Conservation (phyloP, 2,329 filamentous ascomycete genomes). For the Fonsecaea nubica region DNA sequence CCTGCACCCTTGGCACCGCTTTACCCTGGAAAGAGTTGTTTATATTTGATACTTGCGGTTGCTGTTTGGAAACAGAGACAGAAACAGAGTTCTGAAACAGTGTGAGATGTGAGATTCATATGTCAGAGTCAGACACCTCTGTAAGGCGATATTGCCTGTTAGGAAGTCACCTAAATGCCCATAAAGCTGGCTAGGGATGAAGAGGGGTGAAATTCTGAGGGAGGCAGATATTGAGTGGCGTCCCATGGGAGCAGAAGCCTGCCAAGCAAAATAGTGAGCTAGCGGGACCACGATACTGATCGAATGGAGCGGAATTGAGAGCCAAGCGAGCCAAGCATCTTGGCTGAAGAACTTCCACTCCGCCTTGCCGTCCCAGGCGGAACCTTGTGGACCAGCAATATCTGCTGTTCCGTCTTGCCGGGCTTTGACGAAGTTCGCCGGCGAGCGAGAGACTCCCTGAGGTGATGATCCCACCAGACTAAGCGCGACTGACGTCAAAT, state of each 20-base stretch:
- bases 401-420: neutral
- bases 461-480: neutral
- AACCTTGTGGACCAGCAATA: neutral
- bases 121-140: neutral
- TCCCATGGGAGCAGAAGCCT: neutral
- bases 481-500: neutral
- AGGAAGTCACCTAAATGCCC: neutral
- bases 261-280: neutral
- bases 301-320: neutral
- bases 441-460: neutral
- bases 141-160: neutral
- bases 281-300: neutral
- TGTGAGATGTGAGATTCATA: neutral
- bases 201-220: neutral
- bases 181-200: neutral
- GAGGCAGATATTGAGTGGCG: neutral
- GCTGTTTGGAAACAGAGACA: neutral
- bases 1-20: neutral
- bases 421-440: neutral
- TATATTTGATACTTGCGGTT: neutral
- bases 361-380: neutral
- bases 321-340: conserved; percentile 5
- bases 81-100: neutral
- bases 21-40: neutral
- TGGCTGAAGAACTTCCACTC: conserved; percentile 3